Evolutionary conservation across 805 yeast species (phyloP).

Genomic region (Jamesozyma lodderae): DNA sequence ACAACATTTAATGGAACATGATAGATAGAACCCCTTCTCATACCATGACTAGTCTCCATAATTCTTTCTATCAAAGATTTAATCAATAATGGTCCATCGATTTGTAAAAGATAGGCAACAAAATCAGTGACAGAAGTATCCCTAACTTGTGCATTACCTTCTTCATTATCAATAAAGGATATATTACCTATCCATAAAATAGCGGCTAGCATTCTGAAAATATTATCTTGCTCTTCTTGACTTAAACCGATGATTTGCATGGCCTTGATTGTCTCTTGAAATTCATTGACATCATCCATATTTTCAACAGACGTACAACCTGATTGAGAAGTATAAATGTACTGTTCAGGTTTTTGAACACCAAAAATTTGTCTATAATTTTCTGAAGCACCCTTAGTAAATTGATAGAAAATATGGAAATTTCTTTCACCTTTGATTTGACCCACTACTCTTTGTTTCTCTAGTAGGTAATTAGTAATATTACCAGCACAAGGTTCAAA

Average conservation of each 20-base stretch:
- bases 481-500: constrained; percentile 92
- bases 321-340: constrained; percentile 78
- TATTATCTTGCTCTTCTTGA: constrained; percentile 79
- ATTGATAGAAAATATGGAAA: constrained; percentile 94
- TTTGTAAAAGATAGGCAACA: constrained; percentile 84
- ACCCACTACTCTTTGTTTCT: constrained; percentile 93
- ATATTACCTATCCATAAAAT: constrained; percentile 93
- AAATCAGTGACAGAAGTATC: constrained; percentile 90
- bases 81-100: constrained; percentile 55
- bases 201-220: constrained; percentile 75
- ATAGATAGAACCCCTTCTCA: constrained; percentile 83
- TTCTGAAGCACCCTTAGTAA: constrained; percentile 83
- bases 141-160: constrained; percentile 72
- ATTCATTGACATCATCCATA: constrained; percentile 76
- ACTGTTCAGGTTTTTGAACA: constrained; percentile 88
- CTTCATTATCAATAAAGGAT: constrained; percentile 74
- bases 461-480: constrained; percentile 88
- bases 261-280: constrained; percentile 70
- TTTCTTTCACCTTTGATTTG: constrained; percentile 89
- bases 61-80: constrained; percentile 70
- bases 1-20: constrained; percentile 87
- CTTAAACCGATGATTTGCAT: constrained; percentile 81
- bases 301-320: constrained; percentile 81
- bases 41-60: constrained; percentile 84
- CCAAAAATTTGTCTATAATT: constrained; percentile 78